These are phyloP conservation scores for Didymella sp. DNA, from an alignment of 2,329 filamentous ascomycete genomes.

Conservation along the genomic window DNA sequence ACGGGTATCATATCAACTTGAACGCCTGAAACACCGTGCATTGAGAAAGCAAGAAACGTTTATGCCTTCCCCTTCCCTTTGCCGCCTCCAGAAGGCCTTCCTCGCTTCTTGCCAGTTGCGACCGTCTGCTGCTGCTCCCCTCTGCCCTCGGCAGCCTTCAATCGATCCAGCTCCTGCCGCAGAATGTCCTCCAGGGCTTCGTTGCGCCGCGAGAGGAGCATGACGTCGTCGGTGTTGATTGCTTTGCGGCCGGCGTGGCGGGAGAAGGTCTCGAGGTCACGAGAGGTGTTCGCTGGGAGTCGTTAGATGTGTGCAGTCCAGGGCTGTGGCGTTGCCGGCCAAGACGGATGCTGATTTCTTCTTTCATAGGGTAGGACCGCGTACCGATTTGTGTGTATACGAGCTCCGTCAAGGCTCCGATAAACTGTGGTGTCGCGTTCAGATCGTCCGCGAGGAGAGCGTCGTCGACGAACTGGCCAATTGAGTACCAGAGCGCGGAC, in stretches of 20 bases:
- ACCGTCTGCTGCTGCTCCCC: conserved; percentile 18
- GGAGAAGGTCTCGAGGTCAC: conserved; percentile 65
- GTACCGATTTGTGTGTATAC: conserved; percentile 86
- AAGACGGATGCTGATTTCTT: background rate
- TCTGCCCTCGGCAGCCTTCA: conserved; percentile 43
- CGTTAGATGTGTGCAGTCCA: background rate
- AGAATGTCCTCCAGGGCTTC: conserved; percentile 82
- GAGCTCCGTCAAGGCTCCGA: conserved; percentile 76
- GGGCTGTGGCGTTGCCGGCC: too few relatives aligned
- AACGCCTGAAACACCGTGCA: conserved; percentile 1
- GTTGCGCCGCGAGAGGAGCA: conserved; percentile 86
- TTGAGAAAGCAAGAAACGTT: background rate
- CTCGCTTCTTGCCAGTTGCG: conserved; percentile 24
- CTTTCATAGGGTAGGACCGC: conserved; percentile 12
- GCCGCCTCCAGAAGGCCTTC: conserved; percentile 31
- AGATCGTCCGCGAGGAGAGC: conserved; percentile 75
- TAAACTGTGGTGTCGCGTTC: conserved; percentile 92
- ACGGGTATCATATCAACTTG: conserved; percentile 12
- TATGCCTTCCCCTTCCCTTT: conserved; percentile 32
- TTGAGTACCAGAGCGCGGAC: conserved; percentile 52
- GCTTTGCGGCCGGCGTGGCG: conserved; percentile 82
- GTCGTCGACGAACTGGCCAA: conserved; percentile 76
- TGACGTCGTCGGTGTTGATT: conserved; percentile 83
- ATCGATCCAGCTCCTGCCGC: conserved; percentile 68
- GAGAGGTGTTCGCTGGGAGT: conserved; percentile 48